phyloP scores from a whole-genome alignment of 352 stramenopile species.

The Sclerospora graminicola region DNA sequence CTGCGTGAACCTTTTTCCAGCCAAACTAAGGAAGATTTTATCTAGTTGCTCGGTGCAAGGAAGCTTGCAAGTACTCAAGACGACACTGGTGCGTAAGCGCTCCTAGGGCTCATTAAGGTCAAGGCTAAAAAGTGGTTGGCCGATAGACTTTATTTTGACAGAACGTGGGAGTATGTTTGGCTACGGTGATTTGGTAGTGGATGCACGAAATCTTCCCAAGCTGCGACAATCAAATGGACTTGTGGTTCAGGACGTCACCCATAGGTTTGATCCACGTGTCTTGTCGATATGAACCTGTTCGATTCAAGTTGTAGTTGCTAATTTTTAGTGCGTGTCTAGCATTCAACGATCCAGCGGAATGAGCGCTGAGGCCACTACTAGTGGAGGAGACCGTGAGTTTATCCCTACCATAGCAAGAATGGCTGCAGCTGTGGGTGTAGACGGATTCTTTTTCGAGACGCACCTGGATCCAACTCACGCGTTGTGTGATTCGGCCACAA shows the following conservation, averaged over 20 bases:
- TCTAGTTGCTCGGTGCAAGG: no score
- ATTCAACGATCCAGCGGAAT: conserved; percentile 56
- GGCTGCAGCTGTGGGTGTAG: conserved; percentile 74
- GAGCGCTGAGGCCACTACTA: conserved; percentile 32
- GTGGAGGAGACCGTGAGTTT: conserved; percentile 64
- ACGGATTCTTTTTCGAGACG: conserved; percentile 87
- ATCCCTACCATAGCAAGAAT: conserved; percentile 80
- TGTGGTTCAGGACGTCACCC: conserved; percentile 83
- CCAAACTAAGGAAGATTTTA: not conserved
- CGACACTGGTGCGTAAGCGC: no score
- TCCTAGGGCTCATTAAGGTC: not conserved
- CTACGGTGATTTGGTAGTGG: conserved; percentile 82
- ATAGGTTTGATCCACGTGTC: conserved; percentile 23
- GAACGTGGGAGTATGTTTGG: conserved; percentile 84
- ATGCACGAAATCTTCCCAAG: conserved; percentile 72
- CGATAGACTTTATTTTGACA: conserved; percentile 75
- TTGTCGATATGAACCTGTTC: not conserved
- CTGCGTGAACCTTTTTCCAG: no score
- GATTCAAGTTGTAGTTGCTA: no score
- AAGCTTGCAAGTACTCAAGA: no score
- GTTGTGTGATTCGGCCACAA: conserved; percentile 61
- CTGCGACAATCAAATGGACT: conserved; percentile 44
- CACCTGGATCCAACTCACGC: conserved; percentile 54
- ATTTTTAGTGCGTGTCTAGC: no score
- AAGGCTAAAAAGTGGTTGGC: not conserved